These are phyloP conservation scores for Wickerhamiella lipophila DNA, from an alignment of 805 yeast genomes.

Conservation along the genomic window DNA sequence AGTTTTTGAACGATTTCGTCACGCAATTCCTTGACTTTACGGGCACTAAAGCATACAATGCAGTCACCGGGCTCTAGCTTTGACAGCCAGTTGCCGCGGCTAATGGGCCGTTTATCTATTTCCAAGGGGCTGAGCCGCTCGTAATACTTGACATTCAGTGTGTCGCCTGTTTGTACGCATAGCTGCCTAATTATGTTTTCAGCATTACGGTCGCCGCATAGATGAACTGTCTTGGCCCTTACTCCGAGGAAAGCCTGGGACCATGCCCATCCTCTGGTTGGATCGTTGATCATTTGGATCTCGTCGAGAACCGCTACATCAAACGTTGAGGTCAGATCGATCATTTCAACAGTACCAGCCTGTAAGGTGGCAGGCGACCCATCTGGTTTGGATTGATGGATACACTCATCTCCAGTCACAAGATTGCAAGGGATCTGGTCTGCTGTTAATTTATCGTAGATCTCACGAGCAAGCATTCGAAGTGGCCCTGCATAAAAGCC, in stretches of 20 bases:
- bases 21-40: constrained; percentile 54
- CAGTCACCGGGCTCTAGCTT: constrained; percentile 67
- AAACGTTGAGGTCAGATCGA: constrained; percentile 50
- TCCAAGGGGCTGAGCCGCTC: constrained; percentile 60
- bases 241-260: constrained; percentile 81
- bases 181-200: constrained; percentile 53
- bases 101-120: constrained; percentile 33
- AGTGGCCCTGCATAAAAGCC: constrained; percentile 95
- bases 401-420: constrained; percentile 90
- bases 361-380: constrained; percentile 68
- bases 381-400: constrained; percentile 46
- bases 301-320: constrained; percentile 92
- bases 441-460: constrained; percentile 63
- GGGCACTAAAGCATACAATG: constrained; percentile 73
- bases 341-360: constrained; percentile 90
- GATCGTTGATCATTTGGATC: constrained; percentile 85
- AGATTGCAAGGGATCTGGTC: constrained; percentile 66
- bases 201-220: constrained; percentile 87
- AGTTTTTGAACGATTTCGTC: constrained; percentile 55
- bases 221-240: constrained; percentile 69
- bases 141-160: constrained; percentile 54
- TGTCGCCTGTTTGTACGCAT: constrained; percentile 65
- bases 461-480: constrained; percentile 79
- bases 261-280: constrained; percentile 84
- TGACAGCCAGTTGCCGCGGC: constrained; percentile 27